Percentiles rank a stretch among this genome's conserved stretches.
These are phyloP conservation scores for Magnolia officinalis DNA, from an alignment of 164 flowering plant genomes.

Conservation along the genomic window DNA sequence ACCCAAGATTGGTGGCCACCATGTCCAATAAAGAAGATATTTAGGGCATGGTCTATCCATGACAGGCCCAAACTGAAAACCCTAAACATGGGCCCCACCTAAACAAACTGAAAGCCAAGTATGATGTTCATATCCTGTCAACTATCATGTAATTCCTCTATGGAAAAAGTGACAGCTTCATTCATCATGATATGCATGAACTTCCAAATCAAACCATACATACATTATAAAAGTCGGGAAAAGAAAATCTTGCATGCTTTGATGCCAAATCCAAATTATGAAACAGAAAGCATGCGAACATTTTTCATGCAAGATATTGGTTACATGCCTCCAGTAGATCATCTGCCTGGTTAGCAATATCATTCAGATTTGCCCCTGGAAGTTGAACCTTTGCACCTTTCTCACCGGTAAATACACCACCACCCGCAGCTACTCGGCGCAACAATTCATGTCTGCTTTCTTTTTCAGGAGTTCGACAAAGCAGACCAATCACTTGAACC, in stretches of 20 bases:
- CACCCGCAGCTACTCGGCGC: slow-evolving; percentile 95
- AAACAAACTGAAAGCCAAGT: too few relatives aligned
- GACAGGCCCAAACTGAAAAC: too few relatives aligned
- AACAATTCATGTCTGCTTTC: slow-evolving; percentile 90
- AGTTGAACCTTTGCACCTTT: slow-evolving; percentile 80
- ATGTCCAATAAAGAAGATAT: too few relatives aligned
- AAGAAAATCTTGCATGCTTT: not conserved
- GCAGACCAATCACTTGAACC: slow-evolving; percentile 94
- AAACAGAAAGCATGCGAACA: not conserved
- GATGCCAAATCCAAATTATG: slow-evolving; percentile 1
- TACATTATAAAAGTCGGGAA: not conserved
- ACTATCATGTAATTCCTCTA: not conserved
- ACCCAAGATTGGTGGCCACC: too few relatives aligned
- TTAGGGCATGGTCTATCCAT: too few relatives aligned
- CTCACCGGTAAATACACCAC: slow-evolving; percentile 70
- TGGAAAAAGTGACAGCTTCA: not conserved
- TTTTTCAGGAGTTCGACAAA: slow-evolving; percentile 83
- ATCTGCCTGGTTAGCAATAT: slow-evolving; percentile 97
- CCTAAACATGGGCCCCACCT: too few relatives aligned
- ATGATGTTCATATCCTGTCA: too few relatives aligned
- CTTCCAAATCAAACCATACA: too few relatives aligned
- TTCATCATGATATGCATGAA: not conserved
- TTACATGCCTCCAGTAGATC: slow-evolving; percentile 76
- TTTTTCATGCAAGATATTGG: not conserved
- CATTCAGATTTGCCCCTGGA: slow-evolving; percentile 95